phyloP scores from a whole-genome alignment of 202 grass and related monocot genomes.

The Hordeum pubiflorum region DNA sequence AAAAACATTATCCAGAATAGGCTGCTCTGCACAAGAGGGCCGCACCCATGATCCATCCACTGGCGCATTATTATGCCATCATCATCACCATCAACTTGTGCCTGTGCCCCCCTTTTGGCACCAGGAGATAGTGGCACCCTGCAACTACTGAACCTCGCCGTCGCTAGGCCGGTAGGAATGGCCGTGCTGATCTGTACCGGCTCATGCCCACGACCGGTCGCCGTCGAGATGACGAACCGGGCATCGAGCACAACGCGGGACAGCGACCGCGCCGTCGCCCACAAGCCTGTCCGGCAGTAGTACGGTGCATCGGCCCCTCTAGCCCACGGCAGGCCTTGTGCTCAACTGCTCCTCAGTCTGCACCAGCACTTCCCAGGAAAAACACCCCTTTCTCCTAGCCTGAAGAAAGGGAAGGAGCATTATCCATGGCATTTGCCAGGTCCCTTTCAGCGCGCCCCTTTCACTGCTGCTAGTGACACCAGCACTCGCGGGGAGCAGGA shows the following conservation, averaged over 20 bases:
- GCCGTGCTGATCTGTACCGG: conserved; percentile 2
- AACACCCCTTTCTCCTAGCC: neutral
- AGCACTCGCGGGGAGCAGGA: conserved; percentile 32
- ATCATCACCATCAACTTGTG: neutral
- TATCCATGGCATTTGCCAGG: conserved; percentile 16
- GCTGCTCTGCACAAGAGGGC: neutral
- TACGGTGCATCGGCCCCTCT: conserved; percentile 6
- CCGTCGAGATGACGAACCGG: neutral
- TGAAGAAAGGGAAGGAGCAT: neutral
- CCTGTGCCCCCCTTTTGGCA: neutral
- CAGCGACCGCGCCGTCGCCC: conserved; percentile 1
- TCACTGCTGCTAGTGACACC: conserved; percentile 52
- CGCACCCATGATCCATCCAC: neutral
- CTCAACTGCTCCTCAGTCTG: conserved; percentile 22
- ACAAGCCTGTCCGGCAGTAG: neutral
- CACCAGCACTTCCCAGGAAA: neutral
- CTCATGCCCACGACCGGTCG: neutral
- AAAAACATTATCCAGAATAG: neutral
- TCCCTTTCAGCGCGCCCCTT: conserved; percentile 20
- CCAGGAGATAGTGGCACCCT: neutral
- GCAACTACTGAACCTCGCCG: conserved; percentile 1
- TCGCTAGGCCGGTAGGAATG: neutral
- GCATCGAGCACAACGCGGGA: conserved; percentile 9
- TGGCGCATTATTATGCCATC: neutral
- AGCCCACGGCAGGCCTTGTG: conserved; percentile 36